These are phyloP conservation scores for Boletus reticuloceps DNA, from an alignment of 768 basidiomycete genomes.

Conservation along the genomic window DNA sequence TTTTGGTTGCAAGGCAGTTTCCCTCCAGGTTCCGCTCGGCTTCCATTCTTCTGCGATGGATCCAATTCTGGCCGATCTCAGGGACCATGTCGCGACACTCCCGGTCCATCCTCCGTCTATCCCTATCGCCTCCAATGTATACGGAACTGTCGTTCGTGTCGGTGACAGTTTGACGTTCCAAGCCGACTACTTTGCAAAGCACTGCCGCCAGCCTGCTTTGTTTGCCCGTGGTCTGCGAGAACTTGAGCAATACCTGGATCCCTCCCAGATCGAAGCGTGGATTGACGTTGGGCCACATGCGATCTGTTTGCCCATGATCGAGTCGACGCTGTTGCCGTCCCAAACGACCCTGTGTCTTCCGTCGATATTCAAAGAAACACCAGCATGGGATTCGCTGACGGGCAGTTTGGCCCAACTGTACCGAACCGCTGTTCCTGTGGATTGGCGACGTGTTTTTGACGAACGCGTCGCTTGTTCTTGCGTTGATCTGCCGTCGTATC, in stretches of 20 bases:
- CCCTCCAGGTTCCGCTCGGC: conserved; percentile 56
- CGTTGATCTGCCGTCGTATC: conserved; percentile 61
- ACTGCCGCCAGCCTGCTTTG: conserved; percentile 54
- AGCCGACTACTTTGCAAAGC: conserved; percentile 53
- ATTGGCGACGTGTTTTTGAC: conserved; percentile 55
- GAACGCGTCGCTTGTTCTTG: conserved; percentile 42
- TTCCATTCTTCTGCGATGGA: conserved; percentile 69
- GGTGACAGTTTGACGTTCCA: conserved; percentile 51
- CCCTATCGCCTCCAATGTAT: conserved; percentile 61
- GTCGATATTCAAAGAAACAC: conserved; percentile 46
- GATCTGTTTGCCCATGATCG: conserved; percentile 55
- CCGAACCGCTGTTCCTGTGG: conserved; percentile 36
- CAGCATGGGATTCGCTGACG: conserved; percentile 45
- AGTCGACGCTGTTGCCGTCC: conserved; percentile 25
- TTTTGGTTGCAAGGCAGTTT: conserved; percentile 37
- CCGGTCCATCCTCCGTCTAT: conserved; percentile 47
- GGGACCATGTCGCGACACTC: conserved; percentile 35
- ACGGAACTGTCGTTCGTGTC: conserved; percentile 49
- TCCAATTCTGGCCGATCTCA: conserved; percentile 52
- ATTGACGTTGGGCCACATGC: conserved; percentile 70
- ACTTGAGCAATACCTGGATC: conserved; percentile 30
- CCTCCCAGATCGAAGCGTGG: conserved; percentile 43
- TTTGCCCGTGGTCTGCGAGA: conserved; percentile 52
- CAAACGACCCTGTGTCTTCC: conserved; percentile 41
- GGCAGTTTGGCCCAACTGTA: conserved; percentile 50